Base-by-base conservation (phyloP, 805 yeast genomes). In the Ogataea pignaliae region DNA sequence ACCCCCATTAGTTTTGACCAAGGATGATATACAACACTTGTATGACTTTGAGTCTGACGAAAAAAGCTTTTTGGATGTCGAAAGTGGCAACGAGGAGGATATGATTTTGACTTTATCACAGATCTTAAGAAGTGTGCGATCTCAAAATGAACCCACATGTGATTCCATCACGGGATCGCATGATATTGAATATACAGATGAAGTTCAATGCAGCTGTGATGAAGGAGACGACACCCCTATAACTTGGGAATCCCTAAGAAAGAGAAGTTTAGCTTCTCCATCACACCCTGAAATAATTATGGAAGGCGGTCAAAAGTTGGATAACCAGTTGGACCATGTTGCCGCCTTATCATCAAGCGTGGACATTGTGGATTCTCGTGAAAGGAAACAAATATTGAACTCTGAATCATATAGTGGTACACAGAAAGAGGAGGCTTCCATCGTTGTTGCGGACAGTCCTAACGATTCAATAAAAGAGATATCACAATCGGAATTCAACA, bases 21-120 rank as follows among this genome's bases (percentile, higher is more conserved):
- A 43, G 28, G 55, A 48, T 9, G 59, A 54, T 42, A 46, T 48
- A 15, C 52, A 40, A 21, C 48, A 36, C 32, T 35, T 46, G 18
- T 54, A 50, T 43, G 54, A 55, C 37, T 53, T 56, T 32, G 31
- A 37, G 13, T 33, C 42, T 2, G 47, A 45, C 10, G 50, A 49
- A 15, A 50, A 46, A 28, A 49, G 50, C 34, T 54, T 56, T 35
- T 31, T 51, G 21, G 46, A 36, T 10, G 51, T 56, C 3, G 45
- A 40, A 10, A 41, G 51, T 11, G 55, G 45, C 12, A 34, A 29
- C 16, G 54, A 47, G 12, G 34, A 14, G 3, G 43, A 43, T 34
- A 32, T 45, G 29, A 31, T 54, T 9, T 26, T 50, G 16, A 53
- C 57, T 9, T 37, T 54, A 3, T 51, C 55, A 3, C 60, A 56